Base-by-base conservation (phyloP, 352 stramenopile species). In the Phytopythium chamaehyphon region DNA sequence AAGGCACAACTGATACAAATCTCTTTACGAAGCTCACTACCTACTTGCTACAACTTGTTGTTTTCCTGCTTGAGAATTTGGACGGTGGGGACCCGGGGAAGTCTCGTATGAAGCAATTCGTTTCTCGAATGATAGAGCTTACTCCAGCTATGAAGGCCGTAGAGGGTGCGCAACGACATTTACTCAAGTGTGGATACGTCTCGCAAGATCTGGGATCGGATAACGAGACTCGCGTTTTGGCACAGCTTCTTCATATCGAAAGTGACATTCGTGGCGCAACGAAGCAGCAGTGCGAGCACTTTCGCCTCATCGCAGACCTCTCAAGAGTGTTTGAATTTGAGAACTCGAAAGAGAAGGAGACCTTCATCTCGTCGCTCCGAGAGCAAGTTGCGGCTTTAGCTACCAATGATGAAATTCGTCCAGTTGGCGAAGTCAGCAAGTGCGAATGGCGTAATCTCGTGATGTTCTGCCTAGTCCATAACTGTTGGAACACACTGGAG, bases 381-480 rank as follows among this genome's bases (percentile, higher is more conserved):
- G 59, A 69, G 6, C 59, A 77, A 44, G 21, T 82, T 10, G 8
- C 4, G 3, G 21, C 37, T 6, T 12, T 51, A 15, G 37, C 19
- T 16, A 54, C 18, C 22, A 51, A 16, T 37, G 38, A 22, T 5
- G 36, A 62, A 18, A 37, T 35, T 46, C 47, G 33, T 7, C 35
- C 54, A 50, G 19, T 35, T 51, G 31, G 21, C n/a, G 28, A 46
- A 10, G 47, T 31, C 12, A 36, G 42, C 33, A 33, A 33, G 19
- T 43, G 22, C 14, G 19, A 54, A 31, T 75, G 62, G 43, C 69
- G 55, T 28, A 82, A 82, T 50, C 38, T 90, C 16, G 57, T 87
- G 16, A 63, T 61, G 14, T 86, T 88, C 53, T 81, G 72, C 46
- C 58, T 73, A 38, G 56, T 65, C 6, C 68, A 88, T 54, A 75